A percentile compares a stretch with the other conserved stretches of the same genome.
phyloP scores from a whole-genome alignment of 1,284 basidiomycete genomes.

The Naganishia cerealis region DNA sequence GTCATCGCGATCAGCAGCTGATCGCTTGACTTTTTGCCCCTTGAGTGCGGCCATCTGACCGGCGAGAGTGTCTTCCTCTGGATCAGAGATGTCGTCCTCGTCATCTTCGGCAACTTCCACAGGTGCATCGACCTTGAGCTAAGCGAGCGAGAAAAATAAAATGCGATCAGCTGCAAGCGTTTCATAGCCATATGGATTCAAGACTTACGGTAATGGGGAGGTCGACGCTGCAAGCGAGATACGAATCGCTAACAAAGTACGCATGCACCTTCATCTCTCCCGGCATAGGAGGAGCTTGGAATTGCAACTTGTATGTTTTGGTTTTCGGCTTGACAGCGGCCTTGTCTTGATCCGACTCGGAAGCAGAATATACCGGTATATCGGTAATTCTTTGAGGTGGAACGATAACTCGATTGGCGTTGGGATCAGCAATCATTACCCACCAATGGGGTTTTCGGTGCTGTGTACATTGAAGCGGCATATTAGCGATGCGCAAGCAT shows the following conservation, averaged over 20 bases:
- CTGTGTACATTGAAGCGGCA: conserved; percentile 52
- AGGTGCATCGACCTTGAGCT: conserved; percentile 80
- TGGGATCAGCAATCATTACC: conserved; percentile 87
- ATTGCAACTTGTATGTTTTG: conserved; percentile 83
- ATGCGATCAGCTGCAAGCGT: background rate
- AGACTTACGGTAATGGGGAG: conserved; percentile 68
- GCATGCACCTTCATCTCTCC: conserved; percentile 89
- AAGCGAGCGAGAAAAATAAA: conserved; percentile 12
- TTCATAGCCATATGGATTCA: background rate
- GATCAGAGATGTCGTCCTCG: conserved; percentile 92
- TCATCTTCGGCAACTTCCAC: conserved; percentile 62
- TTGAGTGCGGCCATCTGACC: conserved; percentile 99
- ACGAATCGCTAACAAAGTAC: conserved; percentile 81
- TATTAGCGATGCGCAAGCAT: background rate
- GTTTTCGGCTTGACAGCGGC: conserved; percentile 65
- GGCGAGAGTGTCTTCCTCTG: conserved; percentile 89
- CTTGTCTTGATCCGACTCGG: conserved; percentile 40
- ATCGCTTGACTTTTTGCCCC: conserved; percentile 79
- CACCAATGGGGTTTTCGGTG: conserved; percentile 85
- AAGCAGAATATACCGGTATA: conserved; percentile 61
- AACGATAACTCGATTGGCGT: conserved; percentile 83
- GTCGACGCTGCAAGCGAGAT: conserved; percentile 76
- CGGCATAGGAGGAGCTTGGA: conserved; percentile 85
- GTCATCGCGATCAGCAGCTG: conserved; percentile 49
- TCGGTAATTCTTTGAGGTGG: conserved; percentile 82